Evolutionary conservation across 805 yeast genomes (phyloP).

Genomic region (Yamadazyma akitaensis): DNA sequence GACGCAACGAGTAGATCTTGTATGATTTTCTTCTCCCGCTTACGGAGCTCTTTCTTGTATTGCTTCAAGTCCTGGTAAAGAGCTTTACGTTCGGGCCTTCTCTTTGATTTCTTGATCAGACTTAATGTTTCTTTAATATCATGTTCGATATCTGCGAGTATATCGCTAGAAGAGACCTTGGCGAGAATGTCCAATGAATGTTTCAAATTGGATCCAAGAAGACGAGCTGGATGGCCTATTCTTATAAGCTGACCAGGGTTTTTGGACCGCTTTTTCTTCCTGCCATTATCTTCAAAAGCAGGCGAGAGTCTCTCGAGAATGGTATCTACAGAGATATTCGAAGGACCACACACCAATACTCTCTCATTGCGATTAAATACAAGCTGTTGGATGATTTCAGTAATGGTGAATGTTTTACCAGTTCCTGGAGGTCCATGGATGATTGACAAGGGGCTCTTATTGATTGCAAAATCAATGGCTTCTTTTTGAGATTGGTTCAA

Average conservation of each 20-base stretch:
- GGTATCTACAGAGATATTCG: slow-evolving; percentile 89
- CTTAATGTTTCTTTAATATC: slow-evolving; percentile 67
- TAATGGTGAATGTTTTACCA: slow-evolving; percentile 77
- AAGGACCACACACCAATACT: slow-evolving; percentile 88
- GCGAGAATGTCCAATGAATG: slow-evolving; percentile 78
- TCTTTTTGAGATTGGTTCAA: slow-evolving; percentile 68
- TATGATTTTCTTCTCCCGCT: slow-evolving; percentile 62
- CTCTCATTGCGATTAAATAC: slow-evolving; percentile 43
- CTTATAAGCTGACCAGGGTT: slow-evolving; percentile 48
- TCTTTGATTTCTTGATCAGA: slow-evolving; percentile 57
- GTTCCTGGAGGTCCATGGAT: slow-evolving; percentile 85
- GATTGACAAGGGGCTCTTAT: slow-evolving; percentile 51
- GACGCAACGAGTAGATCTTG: slow-evolving; percentile 56
- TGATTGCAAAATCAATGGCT: slow-evolving; percentile 68
- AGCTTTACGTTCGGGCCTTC: slow-evolving; percentile 60
- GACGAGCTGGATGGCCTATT: slow-evolving; percentile 91
- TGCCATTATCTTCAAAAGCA: slow-evolving; percentile 16
- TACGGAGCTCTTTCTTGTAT: slow-evolving; percentile 65
- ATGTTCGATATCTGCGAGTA: slow-evolving; percentile 61
- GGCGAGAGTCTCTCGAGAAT: slow-evolving; percentile 69
- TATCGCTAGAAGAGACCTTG: slow-evolving; percentile 43
- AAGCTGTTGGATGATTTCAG: slow-evolving; percentile 77
- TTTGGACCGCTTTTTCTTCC: slow-evolving; percentile 25
- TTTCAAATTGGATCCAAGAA: slow-evolving; percentile 54
- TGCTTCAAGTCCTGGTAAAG: slow-evolving; percentile 68